Evolutionary conservation across 139 green algal genomes (phyloP).

Genomic region (Coccomyxa sp.): DNA sequence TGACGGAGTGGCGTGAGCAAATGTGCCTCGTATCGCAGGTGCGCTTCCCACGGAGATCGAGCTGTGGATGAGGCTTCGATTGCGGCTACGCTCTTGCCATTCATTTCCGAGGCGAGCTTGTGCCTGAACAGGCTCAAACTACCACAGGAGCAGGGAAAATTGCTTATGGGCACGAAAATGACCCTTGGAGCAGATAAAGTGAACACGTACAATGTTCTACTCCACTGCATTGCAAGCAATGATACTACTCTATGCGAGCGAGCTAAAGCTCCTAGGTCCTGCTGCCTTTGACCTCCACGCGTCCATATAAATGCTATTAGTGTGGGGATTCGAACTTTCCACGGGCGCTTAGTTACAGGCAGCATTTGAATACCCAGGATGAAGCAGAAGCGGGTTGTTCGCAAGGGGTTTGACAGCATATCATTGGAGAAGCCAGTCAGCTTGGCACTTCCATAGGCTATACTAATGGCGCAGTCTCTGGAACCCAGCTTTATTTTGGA

Average conservation of each 20-base stretch:
- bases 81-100: background rate
- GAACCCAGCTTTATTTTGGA: slow-evolving; percentile 5
- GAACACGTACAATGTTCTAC: too few species aligned
- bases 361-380: too few species aligned
- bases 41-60: background rate
- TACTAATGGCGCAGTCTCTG: background rate
- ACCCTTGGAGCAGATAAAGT: too few species aligned
- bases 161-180: too few species aligned
- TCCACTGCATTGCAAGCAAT: too few species aligned
- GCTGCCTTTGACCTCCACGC: background rate
- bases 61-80: background rate
- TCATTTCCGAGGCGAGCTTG: background rate
- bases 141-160: background rate
- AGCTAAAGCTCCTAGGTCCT: background rate
- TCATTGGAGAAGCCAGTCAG: background rate
- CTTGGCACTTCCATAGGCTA: background rate
- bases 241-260: too few species aligned
- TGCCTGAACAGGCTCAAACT: too few species aligned
- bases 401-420: background rate
- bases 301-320: background rate
- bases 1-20: background rate
- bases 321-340: background rate
- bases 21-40: background rate
- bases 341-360: background rate
- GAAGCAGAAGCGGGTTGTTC: background rate